These are phyloP conservation scores for Cadophora sp. DNA, from an alignment of 2,329 filamentous ascomycete species.

Conservation along the genomic window DNA sequence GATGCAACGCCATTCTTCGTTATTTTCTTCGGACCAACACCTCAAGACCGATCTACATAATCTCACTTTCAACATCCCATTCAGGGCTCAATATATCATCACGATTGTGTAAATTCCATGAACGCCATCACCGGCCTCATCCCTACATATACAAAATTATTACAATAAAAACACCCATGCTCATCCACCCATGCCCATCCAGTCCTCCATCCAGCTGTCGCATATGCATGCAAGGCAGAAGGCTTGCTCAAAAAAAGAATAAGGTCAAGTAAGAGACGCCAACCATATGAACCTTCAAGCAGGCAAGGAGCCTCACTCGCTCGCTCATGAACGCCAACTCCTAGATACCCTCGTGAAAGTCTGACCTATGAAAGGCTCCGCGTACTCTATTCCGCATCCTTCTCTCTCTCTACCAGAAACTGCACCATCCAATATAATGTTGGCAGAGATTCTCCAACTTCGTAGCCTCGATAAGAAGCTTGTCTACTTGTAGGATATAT, in stretches of 20 bases:
- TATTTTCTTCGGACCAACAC: no score
- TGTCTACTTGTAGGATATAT: conserved; percentile 89
- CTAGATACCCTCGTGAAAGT: background rate
- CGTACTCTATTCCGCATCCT: background rate
- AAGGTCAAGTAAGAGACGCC: background rate
- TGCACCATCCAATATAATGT: conserved; percentile 99
- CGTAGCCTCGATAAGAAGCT: conserved; percentile 92
- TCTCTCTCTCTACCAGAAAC: conserved; percentile 75
- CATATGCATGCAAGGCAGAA: background rate
- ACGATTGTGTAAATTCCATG: background rate
- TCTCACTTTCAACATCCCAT: background rate
- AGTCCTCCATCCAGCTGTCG: background rate
- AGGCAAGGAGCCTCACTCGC: background rate
- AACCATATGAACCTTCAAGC: background rate
- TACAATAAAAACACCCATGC: conserved; percentile 16
- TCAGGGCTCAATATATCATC: no score
- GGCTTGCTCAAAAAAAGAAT: background rate
- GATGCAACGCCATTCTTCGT: no score
- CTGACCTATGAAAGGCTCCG: background rate
- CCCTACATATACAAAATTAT: conserved; percentile 18
- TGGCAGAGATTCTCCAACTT: conserved; percentile 98
- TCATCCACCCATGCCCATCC: background rate
- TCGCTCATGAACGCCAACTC: conserved; percentile 2
- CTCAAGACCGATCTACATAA: background rate
- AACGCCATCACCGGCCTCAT: background rate